phyloP scores from a whole-genome alignment of 306 rosid genomes.

The Dicorynia guianensis region DNA sequence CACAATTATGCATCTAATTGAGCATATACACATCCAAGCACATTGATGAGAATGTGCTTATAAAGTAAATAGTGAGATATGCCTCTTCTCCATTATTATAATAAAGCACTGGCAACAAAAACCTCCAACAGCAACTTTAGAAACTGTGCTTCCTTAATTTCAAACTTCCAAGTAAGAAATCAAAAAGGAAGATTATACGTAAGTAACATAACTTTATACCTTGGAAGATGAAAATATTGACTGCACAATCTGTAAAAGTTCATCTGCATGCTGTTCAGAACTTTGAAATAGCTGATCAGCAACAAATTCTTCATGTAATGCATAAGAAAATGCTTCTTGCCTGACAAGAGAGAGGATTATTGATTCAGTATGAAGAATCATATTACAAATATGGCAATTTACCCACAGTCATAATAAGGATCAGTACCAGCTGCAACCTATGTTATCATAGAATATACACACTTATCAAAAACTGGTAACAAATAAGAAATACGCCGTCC shows the following conservation, averaged over 20 bases:
- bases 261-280: conserved; percentile 75
- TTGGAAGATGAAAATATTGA: conserved; percentile 76
- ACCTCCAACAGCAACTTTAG: not conserved
- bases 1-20: conserved; percentile 11
- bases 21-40: conserved; percentile 17
- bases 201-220: conserved; percentile 52
- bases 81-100: conserved; percentile 13
- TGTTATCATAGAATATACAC: no score
- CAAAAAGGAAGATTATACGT: conserved; percentile 6
- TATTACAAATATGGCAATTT: not conserved
- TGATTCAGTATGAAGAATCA: conserved; percentile 35
- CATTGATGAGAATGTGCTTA: not conserved
- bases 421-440: conserved; percentile 8
- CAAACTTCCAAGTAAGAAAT: not conserved
- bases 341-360: conserved; percentile 53
- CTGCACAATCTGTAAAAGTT: conserved; percentile 62
- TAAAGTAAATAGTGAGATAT: conserved; percentile 9
- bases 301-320: conserved; percentile 89
- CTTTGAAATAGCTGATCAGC: conserved; percentile 94
- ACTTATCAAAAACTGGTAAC: no score
- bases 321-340: conserved; percentile 67
- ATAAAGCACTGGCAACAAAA: conserved; percentile 22
- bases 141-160: not conserved
- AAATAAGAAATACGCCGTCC: no score
- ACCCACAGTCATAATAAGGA: not conserved